Percentiles rank a stretch among this genome's conserved stretches.
Evolutionary conservation across 192 early-diverging fungal genomes (phyloP).

Genomic region (Podila epigama): DNA sequence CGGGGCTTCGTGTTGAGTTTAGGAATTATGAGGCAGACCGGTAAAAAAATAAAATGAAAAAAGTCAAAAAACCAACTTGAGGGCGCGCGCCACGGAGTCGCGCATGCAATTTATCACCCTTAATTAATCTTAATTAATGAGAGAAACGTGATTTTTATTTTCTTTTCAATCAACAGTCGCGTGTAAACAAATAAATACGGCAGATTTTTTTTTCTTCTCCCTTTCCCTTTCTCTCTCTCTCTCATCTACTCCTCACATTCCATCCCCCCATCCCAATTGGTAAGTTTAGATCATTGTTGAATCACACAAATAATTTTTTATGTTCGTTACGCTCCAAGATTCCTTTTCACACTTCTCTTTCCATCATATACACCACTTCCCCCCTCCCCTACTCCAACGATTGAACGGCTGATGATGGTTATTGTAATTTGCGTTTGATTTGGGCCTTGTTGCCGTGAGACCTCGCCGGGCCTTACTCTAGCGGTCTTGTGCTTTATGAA

Average conservation of each 20-base stretch:
- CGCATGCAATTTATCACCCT: no score
- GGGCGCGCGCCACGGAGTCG: no score
- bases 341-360: neutral
- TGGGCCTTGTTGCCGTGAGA: conserved; percentile 54
- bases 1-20: no score
- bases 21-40: no score
- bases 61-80: no score
- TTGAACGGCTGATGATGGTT: conserved; percentile 41
- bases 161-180: no score
- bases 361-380: neutral
- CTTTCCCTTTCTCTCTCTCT: neutral
- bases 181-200: conserved; percentile 2
- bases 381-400: neutral
- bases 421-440: conserved; percentile 54
- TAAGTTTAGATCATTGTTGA: neutral
- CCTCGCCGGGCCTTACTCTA: conserved; percentile 52
- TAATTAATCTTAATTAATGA: neutral
- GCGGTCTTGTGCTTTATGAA: conserved; percentile 56
- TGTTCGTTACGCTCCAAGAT: neutral
- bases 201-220: neutral
- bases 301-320: no score
- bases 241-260: neutral
- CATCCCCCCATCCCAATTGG: neutral
- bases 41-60: no score
- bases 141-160: neutral